Evolutionary conservation across 2,329 filamentous ascomycete genomes (phyloP), one percentile per base, ranked within the genome.

Genomic region (Diaporthe capsici): DNA sequence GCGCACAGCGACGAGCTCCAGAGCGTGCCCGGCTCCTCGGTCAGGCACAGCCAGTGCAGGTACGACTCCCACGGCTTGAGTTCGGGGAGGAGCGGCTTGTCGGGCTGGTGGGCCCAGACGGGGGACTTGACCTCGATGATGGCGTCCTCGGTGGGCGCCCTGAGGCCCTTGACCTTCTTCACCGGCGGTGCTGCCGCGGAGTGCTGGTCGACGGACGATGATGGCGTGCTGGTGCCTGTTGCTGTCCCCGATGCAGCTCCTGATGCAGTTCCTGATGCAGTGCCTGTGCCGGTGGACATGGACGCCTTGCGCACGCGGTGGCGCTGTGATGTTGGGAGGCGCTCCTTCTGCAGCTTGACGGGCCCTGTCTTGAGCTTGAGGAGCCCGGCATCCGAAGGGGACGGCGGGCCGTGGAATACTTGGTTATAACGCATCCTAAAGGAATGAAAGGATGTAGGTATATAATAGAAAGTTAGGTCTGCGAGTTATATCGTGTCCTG

Each of bases 371-470:
- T 76, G 44, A 60, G 70, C 44, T 65, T 75, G 68, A 73, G 65
- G 55, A 76, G 61, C 25, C 73, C 75, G 15, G 71, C 73, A 55
- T 71, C 73, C 20, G 73, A 75, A 15, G 75, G 73, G 31, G 75
- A 76, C 12, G 73, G 75, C 28, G 70, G 73, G 17, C 68, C 70
- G 17, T 76, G 75, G n/a, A 75, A 55, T 22, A 73, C 31, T 57
- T 72, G 55, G n/a, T 71, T 76, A 10, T 76, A 76, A 28, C 75
- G 73, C 75, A 76, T 76, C 25, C 37, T 75, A n/a, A 72, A 60
- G 55, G 37, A 47, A 39, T 51, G 57, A 28, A 55, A 49, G 39
- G 65, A 57, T 42, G 42, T n/a, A 17, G 42, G n/a, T 22, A 10
- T 15, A 12, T 12, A 53, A 13, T 7, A 49, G 22, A 17, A 47